A percentile compares a stretch with the other conserved stretches of the same genome.
Conservation (phyloP, 192 early-diverging fungal species). For the Rhizoclosmatium sp. region DNA sequence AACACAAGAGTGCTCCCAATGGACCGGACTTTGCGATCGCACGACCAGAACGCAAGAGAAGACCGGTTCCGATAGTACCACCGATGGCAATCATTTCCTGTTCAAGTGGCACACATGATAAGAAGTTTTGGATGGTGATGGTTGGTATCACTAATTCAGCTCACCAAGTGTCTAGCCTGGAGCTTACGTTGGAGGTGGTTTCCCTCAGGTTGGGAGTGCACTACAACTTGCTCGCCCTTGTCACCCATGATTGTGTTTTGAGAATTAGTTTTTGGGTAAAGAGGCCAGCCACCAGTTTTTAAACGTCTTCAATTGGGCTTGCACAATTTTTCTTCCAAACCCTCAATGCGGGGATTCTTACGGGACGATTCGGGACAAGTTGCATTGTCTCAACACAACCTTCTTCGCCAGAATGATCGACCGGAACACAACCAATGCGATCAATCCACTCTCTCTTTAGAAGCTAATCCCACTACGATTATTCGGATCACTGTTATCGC, state of each 20-base stretch:
- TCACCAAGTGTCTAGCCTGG: slow-evolving; percentile 19
- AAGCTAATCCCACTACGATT: too few relatives aligned
- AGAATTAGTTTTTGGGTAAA: not conserved
- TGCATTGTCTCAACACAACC: too few relatives aligned
- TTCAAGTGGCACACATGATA: not conserved
- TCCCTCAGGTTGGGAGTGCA: not conserved
- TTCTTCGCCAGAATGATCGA: too few relatives aligned
- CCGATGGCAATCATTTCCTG: slow-evolving; percentile 17
- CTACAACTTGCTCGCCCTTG: not conserved
- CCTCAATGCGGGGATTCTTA: too few relatives aligned
- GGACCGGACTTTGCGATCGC: slow-evolving; percentile 74
- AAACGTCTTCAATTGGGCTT: too few relatives aligned
- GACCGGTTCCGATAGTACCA: slow-evolving; percentile 64
- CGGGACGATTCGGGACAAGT: too few relatives aligned
- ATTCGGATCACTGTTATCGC: too few relatives aligned
- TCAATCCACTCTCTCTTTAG: too few relatives aligned
- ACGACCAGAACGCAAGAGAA: slow-evolving; percentile 79
- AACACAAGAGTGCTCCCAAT: slow-evolving; percentile 77
- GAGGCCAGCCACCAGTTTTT: not conserved
- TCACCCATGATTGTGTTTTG: not conserved
- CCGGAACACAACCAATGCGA: too few relatives aligned
- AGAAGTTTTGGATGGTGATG: not conserved
- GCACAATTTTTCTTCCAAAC: too few relatives aligned
- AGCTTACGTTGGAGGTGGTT: slow-evolving; percentile 6
- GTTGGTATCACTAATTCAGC: not conserved